A percentile compares a stretch with the other conserved stretches of the same genome.
phyloP scores from a whole-genome alignment of 257 asterid species.

The Misopates orontium region DNA sequence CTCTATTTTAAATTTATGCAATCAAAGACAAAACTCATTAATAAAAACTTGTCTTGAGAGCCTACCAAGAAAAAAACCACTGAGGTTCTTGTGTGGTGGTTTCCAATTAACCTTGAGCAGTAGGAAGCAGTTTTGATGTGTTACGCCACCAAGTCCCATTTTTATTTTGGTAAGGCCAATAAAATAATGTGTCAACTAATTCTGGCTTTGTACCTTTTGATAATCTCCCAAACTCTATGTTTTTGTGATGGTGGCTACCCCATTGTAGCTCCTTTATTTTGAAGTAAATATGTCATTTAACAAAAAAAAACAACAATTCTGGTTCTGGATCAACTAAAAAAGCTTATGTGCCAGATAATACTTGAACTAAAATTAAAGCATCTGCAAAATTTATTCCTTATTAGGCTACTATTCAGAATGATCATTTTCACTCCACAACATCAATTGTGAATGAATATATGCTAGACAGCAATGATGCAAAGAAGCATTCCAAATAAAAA shows the following conservation, averaged over 20 bases:
- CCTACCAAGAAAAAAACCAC: neutral
- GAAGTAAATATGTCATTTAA: no score
- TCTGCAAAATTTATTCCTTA: neutral
- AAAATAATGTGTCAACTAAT: neutral
- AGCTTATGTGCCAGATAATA: constrained; percentile 1
- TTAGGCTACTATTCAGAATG: neutral
- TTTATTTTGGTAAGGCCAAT: neutral
- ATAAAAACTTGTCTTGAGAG: no score
- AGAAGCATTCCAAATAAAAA: neutral
- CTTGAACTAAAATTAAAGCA: constrained; percentile 2
- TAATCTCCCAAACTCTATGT: no score
- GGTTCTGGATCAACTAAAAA: neutral
- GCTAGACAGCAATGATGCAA: neutral
- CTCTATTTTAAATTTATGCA: no score
- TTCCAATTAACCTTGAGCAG: neutral
- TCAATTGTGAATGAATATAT: neutral
- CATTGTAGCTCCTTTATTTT: no score
- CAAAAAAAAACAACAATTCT: no score
- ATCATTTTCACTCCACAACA: neutral
- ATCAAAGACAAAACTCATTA: no score
- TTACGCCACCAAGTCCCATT: neutral
- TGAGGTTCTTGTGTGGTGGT: neutral
- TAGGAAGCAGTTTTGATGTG: neutral
- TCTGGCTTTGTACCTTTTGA: no score
- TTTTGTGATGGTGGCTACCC: no score